These are phyloP conservation scores for Suillus occidentalis DNA, from an alignment of 768 basidiomycete genomes.

Conservation along the genomic window DNA sequence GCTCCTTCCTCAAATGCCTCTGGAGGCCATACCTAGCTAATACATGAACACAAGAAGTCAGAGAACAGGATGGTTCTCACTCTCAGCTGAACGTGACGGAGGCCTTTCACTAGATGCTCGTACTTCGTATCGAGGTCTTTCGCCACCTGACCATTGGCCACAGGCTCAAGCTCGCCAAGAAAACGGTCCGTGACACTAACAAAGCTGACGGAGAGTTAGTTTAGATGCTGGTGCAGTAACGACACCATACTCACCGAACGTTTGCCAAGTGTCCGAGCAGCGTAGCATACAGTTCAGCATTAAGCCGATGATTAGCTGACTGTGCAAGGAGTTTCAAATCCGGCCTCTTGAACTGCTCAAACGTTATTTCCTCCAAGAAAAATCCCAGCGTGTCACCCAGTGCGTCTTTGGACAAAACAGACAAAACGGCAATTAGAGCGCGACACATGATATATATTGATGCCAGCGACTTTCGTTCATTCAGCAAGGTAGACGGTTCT, in stretches of 20 bases:
- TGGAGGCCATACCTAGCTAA: conserved; percentile 83
- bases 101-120: conserved; percentile 80
- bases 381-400: conserved; percentile 78
- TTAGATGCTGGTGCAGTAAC: not conserved
- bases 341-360: conserved; percentile 78
- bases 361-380: conserved; percentile 83
- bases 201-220: conserved; percentile 51
- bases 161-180: conserved; percentile 71
- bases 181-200: conserved; percentile 93
- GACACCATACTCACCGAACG: conserved; percentile 51
- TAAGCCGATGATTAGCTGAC: conserved; percentile 75
- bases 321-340: conserved; percentile 64
- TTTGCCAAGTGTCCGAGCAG: conserved; percentile 84
- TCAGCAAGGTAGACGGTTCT: conserved; percentile 52
- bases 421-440: conserved; percentile 75
- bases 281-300: conserved; percentile 80
- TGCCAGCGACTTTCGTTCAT: conserved; percentile 76
- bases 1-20: conserved; percentile 92
- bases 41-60: conserved; percentile 3
- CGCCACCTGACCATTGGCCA: conserved; percentile 70
- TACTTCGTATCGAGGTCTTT: conserved; percentile 82
- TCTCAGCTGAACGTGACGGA: conserved; percentile 83
- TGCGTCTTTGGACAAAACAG: conserved; percentile 70
- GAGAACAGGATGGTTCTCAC: conserved; percentile 35
- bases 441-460: conserved; percentile 91